Base-by-base conservation (phyloP, 2,329 filamentous ascomycete species). In the Chalaropsis thielavioides region DNA sequence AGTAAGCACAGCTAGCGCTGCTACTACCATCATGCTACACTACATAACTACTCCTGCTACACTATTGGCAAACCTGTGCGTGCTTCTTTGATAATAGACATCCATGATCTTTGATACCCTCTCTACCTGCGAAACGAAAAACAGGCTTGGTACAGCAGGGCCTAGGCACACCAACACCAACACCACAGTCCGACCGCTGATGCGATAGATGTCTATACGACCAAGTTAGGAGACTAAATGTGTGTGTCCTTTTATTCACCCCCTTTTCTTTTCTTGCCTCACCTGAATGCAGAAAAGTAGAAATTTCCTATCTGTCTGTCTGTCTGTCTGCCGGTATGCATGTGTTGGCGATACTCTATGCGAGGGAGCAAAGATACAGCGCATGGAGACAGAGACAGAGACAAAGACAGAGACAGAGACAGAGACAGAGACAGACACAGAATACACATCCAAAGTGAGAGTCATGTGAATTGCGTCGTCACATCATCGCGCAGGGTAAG, bases 11-110 rank as follows among this genome's bases (percentile, higher is more conserved):
- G 51, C 51, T 56, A 56, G 51, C 27, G 51, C 27, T 56, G 51
- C 51, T 56, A 56, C 51, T 35, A 56, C 27, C 51, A 56, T 15
- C 51, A 31, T 56, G 51, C 51, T 56, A 56, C 22, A 56, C 51
- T 56, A 56, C 22, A 56, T 35, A 35, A 35, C 51, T 24, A 49
- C 46, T n/a, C 19, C 19, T n/a, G 46, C 46, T 49, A 10, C n/a
- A 49, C 22, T n/a, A 49, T 49, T 3, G 2, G 46, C 46, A 49
- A 49, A 6, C 22, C 46, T 8, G 46, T 49, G 19, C 19, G 46
- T 49, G 19, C 46, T 49, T 49, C 13, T 19, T 8, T 49, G 19
- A 22, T 49, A 13, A 49, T 49, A n/a, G 44, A 8, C 13, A 49
- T 49, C 22, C 44, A 17, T n/a, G 44, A 49, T 24, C 8, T 11